These are phyloP conservation scores for Euptelea pleiosperma DNA, from an alignment of 164 flowering plant species.

Conservation along the genomic window DNA sequence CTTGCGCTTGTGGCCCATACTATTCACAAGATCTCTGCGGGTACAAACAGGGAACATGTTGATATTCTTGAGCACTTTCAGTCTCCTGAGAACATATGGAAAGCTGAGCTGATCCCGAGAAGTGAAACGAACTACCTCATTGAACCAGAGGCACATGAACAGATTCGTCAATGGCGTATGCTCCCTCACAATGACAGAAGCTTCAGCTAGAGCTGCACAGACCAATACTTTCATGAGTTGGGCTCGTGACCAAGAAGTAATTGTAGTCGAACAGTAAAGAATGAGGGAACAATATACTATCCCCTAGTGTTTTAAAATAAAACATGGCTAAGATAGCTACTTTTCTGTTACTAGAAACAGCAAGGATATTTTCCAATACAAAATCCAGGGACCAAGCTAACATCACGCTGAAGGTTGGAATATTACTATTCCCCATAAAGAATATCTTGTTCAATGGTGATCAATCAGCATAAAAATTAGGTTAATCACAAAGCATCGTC, in stretches of 20 bases:
- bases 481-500: not conserved
- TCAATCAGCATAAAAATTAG: not conserved
- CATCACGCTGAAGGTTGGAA: too few species aligned
- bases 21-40: slow-evolving; percentile 91
- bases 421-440: not conserved
- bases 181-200: slow-evolving; percentile 88
- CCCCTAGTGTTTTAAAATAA: too few species aligned
- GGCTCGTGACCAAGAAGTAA: not conserved
- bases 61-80: slow-evolving; percentile 58
- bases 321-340: too few species aligned
- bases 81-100: slow-evolving; percentile 81
- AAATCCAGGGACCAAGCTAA: too few species aligned
- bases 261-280: not conserved
- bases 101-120: slow-evolving; percentile 96
- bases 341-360: too few species aligned
- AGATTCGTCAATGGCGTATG: slow-evolving; percentile 77
- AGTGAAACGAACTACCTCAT: slow-evolving; percentile 93
- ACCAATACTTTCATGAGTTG: slow-evolving; percentile 9
- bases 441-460: not conserved
- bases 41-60: slow-evolving; percentile 91
- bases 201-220: slow-evolving; percentile 88
- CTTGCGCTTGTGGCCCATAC: slow-evolving; percentile 90
- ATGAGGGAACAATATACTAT: too few species aligned
- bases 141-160: slow-evolving; percentile 96
- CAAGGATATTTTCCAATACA: too few species aligned